Evolutionary conservation across 441 rosid genomes (phyloP).

Genomic region (Adansonia gregorii): DNA sequence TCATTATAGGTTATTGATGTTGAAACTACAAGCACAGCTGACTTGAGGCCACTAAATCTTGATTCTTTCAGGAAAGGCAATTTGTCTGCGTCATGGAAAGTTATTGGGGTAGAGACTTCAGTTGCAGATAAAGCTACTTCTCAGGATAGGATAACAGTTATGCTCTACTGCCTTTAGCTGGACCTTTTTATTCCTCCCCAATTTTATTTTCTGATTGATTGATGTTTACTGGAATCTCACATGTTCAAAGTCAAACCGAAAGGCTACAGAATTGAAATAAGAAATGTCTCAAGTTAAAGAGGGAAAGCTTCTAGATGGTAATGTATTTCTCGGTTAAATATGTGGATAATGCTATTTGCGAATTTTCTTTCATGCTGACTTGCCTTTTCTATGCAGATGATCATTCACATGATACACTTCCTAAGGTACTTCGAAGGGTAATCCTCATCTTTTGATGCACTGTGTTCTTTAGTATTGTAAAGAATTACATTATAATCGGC

Average conservation of each 20-base stretch:
- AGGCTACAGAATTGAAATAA: slow-evolving; percentile 39
- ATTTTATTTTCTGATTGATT: slow-evolving; percentile 20
- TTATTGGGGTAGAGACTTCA: slow-evolving; percentile 42
- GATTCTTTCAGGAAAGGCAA: slow-evolving; percentile 74
- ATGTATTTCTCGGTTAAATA: slow-evolving; percentile 18
- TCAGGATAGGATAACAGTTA: slow-evolving; percentile 55
- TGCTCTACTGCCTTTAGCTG: slow-evolving; percentile 20
- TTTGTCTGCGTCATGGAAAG: slow-evolving; percentile 80
- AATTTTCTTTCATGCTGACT: slow-evolving; percentile 33
- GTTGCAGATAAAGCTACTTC: slow-evolving; percentile 38
- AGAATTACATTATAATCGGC: neutral
- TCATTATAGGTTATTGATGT: slow-evolving; percentile 70
- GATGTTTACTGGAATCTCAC: slow-evolving; percentile 23
- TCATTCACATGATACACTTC: slow-evolving; percentile 60
- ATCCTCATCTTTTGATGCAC: slow-evolving; percentile 22
- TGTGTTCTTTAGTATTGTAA: neutral
- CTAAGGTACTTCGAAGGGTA: slow-evolving; percentile 81
- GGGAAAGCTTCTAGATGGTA: slow-evolving; percentile 42
- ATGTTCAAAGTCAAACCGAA: slow-evolving; percentile 45
- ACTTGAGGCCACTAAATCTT: slow-evolving; percentile 84
- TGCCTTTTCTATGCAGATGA: slow-evolving; percentile 46
- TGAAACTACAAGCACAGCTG: slow-evolving; percentile 66
- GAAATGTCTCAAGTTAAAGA: slow-evolving; percentile 48
- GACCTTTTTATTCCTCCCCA: neutral
- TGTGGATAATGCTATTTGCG: slow-evolving; percentile 7